Base-by-base conservation (phyloP, 2,329 filamentous ascomycete species). In the Bipolaris bicolor region DNA sequence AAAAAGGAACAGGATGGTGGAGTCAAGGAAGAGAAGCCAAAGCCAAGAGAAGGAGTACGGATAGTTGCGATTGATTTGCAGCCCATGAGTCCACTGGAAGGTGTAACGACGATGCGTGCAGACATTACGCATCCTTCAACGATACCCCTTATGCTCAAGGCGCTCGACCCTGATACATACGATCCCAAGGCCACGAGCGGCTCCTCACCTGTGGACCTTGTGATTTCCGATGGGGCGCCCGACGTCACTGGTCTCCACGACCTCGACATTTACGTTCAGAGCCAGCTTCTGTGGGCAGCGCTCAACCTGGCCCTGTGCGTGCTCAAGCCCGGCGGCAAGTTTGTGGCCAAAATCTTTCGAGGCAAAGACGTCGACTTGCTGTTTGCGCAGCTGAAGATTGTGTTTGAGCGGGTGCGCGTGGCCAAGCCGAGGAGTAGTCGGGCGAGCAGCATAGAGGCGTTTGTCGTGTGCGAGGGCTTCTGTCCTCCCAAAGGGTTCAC, bases 111-210 rank as follows among this genome's bases (percentile, higher is more conserved):
- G 10, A 84, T 99, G 13, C 90, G 93, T 70, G 95, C 95, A 47
- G 95, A 99, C 75, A 99, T 99, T 67, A 99, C 95, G 7, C 95
- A 99, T 76, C 94, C 95, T 0, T 93, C 92, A 3, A 99, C 95
- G 0, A 91, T 98, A 31, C 93, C 94, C 7, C 85, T 97, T 3
- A 85, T 99, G 18, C 85, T 98, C 22, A 86, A 88, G 62, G 92
- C 94, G 1, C 83, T 99, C 20, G 92, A 97, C 67, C 86, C 91
- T 1, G 85, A 87, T 40, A 80, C 76, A 2, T 79, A 77, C 58
- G 73, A 78, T 39, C 67, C 78, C 0, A 62, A 69, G 11, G 72
- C 78, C 2, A 70, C 65, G 4, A 70, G 79, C 64, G 85, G 89
- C 2, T 85, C 88, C 0, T 87, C 92, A 47, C 91, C 90, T 0